Base-by-base conservation (phyloP, 2,329 filamentous ascomycete species). In the Ambrosiella cleistominuta region DNA sequence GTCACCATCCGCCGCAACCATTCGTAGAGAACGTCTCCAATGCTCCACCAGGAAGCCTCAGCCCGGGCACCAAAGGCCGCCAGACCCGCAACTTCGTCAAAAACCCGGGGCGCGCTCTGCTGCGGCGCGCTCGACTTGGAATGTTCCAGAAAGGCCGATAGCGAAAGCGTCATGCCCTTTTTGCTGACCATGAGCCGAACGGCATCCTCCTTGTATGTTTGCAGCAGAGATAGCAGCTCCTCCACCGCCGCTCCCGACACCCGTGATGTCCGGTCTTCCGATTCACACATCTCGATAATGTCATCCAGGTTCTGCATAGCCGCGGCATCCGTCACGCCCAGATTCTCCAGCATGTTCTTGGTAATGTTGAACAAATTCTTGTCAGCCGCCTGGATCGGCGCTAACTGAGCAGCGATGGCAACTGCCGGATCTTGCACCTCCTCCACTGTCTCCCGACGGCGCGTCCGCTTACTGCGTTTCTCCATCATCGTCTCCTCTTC, bases 381-480 rank as follows among this genome's bases (percentile, higher is more conserved):
- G 61, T 81, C 79, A 11, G 74, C 75, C 1, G 77, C 77, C 62
- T 81, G 78, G 53, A 74, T 77, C 1, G 76, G 74, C 62, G 78
- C 74, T 3, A 83, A 67, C 63, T 82, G 77, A 56, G 73, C 75
- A 1, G 78, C 75, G 56, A 76, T 72, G 35, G 76, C 68, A 0
- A 72, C 74, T 55, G 72, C 75, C 6, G 77, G 71, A 61, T 82
- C 79, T 12, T 75, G 66, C 0, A 69, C 67, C 54, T 81, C 80
- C 40, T 78, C 79, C 9, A 75, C 72, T 2, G 74, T 77, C 49
- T 83, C 81, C 57, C 82, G 74, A 15, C 80, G 76, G 51, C 82
- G 75, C 37, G 81, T 81, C 54, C 82, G 72, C 65, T 85, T 86
- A 67, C 81, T 84, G 59, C 81, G 72, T 64, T 83, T 84, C 57